Percentiles rank a stretch among this genome's conserved stretches.
These are phyloP conservation scores for Hymenochaete sp. DNA, from an alignment of 1,284 basidiomycete genomes.

Conservation along the genomic window DNA sequence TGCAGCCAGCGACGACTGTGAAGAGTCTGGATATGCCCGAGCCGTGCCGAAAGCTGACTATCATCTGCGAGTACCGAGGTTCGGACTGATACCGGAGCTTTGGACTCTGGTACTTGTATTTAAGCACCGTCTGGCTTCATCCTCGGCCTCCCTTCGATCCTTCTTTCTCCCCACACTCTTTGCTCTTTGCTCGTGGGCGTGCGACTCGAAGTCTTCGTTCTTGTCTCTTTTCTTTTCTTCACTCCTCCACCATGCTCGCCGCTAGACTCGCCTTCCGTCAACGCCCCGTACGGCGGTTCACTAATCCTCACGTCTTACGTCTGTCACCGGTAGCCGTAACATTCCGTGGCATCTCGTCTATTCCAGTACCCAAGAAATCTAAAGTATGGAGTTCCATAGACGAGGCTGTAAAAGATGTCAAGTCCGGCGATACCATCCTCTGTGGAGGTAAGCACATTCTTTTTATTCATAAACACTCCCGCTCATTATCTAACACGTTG, in stretches of 20 bases:
- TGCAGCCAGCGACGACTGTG: no score
- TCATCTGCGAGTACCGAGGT: no score
- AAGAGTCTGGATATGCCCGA: no score
- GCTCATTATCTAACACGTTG: constrained; percentile 8
- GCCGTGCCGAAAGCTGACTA: no score
- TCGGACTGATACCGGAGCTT: no score
- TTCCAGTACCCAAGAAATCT: constrained; percentile 38
- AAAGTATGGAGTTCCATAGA: constrained; percentile 78
- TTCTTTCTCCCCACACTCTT: background rate
- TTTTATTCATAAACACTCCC: background rate
- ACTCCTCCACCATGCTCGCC: constrained; percentile 6
- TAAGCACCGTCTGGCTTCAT: constrained; percentile 1
- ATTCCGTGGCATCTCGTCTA: constrained; percentile 22
- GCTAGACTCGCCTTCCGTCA: constrained; percentile 6
- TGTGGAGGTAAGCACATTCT: constrained; percentile 58
- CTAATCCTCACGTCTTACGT: constrained; percentile 8
- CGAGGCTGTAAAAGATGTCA: constrained; percentile 75
- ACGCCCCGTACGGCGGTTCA: constrained; percentile 2
- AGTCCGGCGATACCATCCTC: constrained; percentile 69
- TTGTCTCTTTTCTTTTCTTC: background rate
- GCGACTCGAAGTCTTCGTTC: background rate
- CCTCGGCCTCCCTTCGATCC: constrained; percentile 1
- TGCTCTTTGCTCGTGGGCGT: background rate
- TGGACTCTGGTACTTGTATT: constrained; percentile 8
- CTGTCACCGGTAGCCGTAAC: background rate